A percentile compares a stretch with the other conserved stretches of the same genome.
phyloP scores from a whole-genome alignment of 2,329 filamentous ascomycete genomes.

The Aspergillus sp. region DNA sequence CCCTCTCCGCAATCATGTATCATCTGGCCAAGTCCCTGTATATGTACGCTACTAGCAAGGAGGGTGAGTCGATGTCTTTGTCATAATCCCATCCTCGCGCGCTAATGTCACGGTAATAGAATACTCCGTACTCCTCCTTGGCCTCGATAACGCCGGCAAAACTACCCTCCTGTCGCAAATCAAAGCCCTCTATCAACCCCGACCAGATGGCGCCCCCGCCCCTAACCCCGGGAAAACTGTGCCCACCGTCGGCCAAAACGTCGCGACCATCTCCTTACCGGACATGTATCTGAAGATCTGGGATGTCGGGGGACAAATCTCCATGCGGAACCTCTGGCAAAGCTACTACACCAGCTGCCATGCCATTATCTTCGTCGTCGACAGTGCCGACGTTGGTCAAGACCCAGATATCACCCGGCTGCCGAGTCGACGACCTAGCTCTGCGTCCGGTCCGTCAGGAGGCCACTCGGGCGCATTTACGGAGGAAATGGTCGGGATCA shows the following conservation, averaged over 20 bases:
- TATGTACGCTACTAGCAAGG: slow-evolving; percentile 93
- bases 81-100: background rate
- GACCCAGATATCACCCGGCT: slow-evolving; percentile 69
- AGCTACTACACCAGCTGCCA: slow-evolving; percentile 93
- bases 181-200: slow-evolving; percentile 73
- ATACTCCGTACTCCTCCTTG: slow-evolving; percentile 95
- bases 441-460: slow-evolving; percentile 25
- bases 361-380: slow-evolving; percentile 96
- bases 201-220: slow-evolving; percentile 27
- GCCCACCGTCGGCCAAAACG: slow-evolving; percentile 95
- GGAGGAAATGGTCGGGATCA: slow-evolving; percentile 38
- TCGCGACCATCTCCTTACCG: slow-evolving; percentile 83
- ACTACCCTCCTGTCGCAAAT: slow-evolving; percentile 97
- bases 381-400: slow-evolving; percentile 83
- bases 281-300: slow-evolving; percentile 98
- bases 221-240: slow-evolving; percentile 78
- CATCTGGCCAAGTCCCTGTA: slow-evolving; percentile 95
- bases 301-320: slow-evolving; percentile 95
- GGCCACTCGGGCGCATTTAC: slow-evolving; percentile 27
- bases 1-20: slow-evolving; percentile 66
- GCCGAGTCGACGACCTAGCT: slow-evolving; percentile 31
- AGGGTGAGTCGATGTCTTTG: slow-evolving; percentile 59
- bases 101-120: slow-evolving; percentile 54
- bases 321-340: slow-evolving; percentile 87
- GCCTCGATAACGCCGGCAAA: slow-evolving; percentile 97